Conservation (phyloP, 805 yeast species). For the Zygoascus bituminiphila region DNA sequence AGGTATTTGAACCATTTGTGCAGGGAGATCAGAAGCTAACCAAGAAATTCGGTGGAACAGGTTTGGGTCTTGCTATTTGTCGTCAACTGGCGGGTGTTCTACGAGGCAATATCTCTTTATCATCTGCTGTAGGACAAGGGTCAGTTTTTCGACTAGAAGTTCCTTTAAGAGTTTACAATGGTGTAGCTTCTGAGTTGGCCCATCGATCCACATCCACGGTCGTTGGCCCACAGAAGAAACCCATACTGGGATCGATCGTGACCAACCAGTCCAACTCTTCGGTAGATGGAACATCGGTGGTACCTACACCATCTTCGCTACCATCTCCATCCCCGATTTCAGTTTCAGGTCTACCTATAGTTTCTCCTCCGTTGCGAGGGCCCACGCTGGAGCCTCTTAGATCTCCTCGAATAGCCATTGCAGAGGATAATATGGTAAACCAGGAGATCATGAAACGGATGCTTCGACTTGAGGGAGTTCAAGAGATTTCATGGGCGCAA, state of each 20-base stretch:
- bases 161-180: constrained; percentile 18
- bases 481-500: constrained; percentile 63
- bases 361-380: neutral
- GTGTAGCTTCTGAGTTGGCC: neutral
- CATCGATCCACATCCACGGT: neutral
- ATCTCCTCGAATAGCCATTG: constrained; percentile 53
- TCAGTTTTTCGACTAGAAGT: constrained; percentile 75
- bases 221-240: neutral
- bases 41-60: constrained; percentile 90
- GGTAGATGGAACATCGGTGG: neutral
- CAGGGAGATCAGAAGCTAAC: constrained; percentile 94
- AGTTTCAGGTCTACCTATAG: neutral
- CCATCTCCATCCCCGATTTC: neutral
- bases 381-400: neutral
- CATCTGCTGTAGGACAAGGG: constrained; percentile 73
- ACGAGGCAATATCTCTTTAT: constrained; percentile 72
- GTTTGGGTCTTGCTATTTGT: constrained; percentile 83
- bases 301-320: neutral
- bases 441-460: constrained; percentile 84
- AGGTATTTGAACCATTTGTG: constrained; percentile 89
- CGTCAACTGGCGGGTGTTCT: constrained; percentile 81
- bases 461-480: constrained; percentile 71
- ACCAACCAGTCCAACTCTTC: neutral
- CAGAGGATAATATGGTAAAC: constrained; percentile 89
- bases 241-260: neutral